Conservation (phyloP, 2,329 filamentous ascomycete species). For the Aspergillus neotritici region DNA sequence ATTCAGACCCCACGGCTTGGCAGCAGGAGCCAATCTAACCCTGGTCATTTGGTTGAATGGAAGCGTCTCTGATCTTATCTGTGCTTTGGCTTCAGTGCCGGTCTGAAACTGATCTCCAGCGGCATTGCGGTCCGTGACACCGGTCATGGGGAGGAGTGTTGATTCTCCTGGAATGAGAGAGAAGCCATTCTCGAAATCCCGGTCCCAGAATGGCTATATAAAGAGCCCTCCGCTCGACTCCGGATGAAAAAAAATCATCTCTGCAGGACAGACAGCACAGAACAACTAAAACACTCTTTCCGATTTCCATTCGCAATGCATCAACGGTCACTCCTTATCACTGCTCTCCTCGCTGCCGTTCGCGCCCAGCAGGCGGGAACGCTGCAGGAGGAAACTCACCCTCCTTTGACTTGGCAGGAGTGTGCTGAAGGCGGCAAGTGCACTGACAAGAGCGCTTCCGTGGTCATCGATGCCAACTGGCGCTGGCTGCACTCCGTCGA, state of each 20-base stretch:
- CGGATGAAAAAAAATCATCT: constrained; percentile 14
- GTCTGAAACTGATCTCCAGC: constrained; percentile 13
- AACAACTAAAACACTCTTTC: constrained; percentile 9
- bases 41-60: constrained; percentile 1
- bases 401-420: constrained; percentile 48
- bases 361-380: constrained; percentile 31
- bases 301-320: constrained; percentile 19
- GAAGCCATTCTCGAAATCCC: neutral
- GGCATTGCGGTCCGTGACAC: constrained; percentile 13
- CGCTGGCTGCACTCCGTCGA: constrained; percentile 49
- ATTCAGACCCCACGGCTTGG: constrained; percentile 1
- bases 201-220: constrained; percentile 16
- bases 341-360: constrained; percentile 21
- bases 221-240: constrained; percentile 3
- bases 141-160: constrained; percentile 3
- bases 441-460: constrained; percentile 46
- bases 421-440: constrained; percentile 51
- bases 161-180: constrained; percentile 7
- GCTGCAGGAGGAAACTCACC: constrained; percentile 38
- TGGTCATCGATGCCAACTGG: constrained; percentile 56
- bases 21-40: neutral
- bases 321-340: constrained; percentile 27
- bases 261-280: constrained; percentile 23
- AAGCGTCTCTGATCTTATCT: constrained; percentile 1
- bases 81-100: neutral